phyloP scores from a whole-genome alignment of 2,329 filamentous ascomycete species.

The Chrysoporthe cubensis region DNA sequence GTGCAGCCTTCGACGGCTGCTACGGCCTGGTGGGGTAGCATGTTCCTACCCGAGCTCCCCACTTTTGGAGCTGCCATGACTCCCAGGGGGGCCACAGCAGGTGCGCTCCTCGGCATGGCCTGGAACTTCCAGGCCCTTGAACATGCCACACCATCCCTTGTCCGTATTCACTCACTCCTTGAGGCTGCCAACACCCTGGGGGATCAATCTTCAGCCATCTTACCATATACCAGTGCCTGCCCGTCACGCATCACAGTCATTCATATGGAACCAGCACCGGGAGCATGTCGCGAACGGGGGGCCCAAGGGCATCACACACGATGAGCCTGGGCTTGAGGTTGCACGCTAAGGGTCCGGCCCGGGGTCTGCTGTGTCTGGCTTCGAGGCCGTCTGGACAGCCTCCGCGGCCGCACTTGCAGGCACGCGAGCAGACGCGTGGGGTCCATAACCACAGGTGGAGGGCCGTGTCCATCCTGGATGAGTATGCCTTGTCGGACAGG shows the following conservation, averaged over 20 bases:
- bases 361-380: not conserved
- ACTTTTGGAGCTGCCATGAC: conserved; percentile 11
- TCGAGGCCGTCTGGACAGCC: not conserved
- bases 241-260: not conserved
- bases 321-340: conserved; percentile 10
- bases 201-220: not conserved
- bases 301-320: conserved; percentile 22
- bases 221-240: not conserved
- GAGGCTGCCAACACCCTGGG: not conserved
- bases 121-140: not conserved
- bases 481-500: conserved; percentile 49
- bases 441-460: conserved; percentile 56
- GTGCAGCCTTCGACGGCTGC: not conserved
- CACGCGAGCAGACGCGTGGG: conserved; percentile 27
- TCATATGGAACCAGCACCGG: conserved; percentile 27
- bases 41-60: conserved; percentile 6
- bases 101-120: not conserved
- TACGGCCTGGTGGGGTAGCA: conserved; percentile 7
- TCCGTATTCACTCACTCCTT: not conserved
- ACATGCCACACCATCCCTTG: not conserved
- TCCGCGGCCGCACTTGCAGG: conserved; percentile 3
- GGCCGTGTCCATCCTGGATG: conserved; percentile 66
- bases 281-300: conserved; percentile 27
- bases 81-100: conserved; percentile 30
- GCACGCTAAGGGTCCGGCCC: not conserved